Base-by-base conservation (phyloP, 495 filamentous ascomycete genomes). In the Neurospora tetrasperma region DNA sequence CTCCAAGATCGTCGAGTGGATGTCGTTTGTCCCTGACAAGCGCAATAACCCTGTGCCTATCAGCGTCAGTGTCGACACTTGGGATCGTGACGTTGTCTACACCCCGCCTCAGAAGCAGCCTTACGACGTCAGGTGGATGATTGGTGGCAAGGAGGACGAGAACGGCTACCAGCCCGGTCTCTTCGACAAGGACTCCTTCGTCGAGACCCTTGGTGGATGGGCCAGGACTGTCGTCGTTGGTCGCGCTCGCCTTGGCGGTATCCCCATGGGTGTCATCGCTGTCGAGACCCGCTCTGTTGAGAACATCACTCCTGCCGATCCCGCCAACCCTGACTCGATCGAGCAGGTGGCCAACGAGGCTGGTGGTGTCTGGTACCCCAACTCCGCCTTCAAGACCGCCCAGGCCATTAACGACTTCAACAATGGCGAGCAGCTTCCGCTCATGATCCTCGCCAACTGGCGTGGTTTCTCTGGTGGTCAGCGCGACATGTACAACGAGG, bases 391-490 rank as follows among this genome's bases (percentile, higher is more conserved):
- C 89, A 99, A 99, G 91, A 99, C 96, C 71, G 96, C 96, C 20
- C 96, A 99, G 81, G 96, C 96, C 72, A 96, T 99, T 82, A 93
- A 90, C 75, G 96, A 99, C 88, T 99, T 99, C 89, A 99, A 98
- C 90, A 89, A 96, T 76, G 96, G 96, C 80, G 96, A 99, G 84
- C 96, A 98, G 86, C 88, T 99, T 74, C 96, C 96, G 62, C 86
- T 99, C 73, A 98, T 99, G 94, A 98, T 99, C 83, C 88, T 99
- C 69, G 96, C 96, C 82, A 99, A 99, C 88, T 99, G 96, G 96
- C 89, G 96, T 88, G 96, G 96, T 84, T 99, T 99, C 92, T 98
- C 96, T 72, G 96, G 96, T 86, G 96, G 96, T 70, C 96, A 99
- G 84, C 93, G 94, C 77, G 96, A 99, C 82, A 99, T 99, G 96